phyloP scores from a whole-genome alignment of 441 rosid genomes.

The Aleurites moluccanus region DNA sequence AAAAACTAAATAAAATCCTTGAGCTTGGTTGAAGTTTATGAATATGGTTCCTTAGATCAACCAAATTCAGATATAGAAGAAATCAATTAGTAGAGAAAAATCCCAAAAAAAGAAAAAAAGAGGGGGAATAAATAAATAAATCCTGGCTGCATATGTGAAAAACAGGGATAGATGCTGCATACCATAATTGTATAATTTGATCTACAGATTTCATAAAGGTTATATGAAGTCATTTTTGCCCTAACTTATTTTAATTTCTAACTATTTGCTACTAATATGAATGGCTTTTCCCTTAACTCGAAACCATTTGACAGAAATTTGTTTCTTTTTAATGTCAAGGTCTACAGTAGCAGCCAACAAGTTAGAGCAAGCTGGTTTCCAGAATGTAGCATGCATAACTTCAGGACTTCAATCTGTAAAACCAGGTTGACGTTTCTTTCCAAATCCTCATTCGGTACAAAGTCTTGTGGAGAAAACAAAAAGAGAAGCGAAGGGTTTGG shows the following conservation, averaged over 20 bases:
- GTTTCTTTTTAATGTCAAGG: slow-evolving; percentile 42
- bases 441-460: background rate
- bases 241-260: too few relatives aligned
- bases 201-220: background rate
- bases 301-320: slow-evolving; percentile 21
- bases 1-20: too few relatives aligned
- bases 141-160: too few relatives aligned
- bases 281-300: background rate
- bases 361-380: slow-evolving; percentile 75
- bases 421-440: slow-evolving; percentile 55
- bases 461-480: background rate
- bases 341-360: slow-evolving; percentile 81
- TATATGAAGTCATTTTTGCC: too few relatives aligned
- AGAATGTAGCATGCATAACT: slow-evolving; percentile 72
- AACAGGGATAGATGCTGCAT: too few relatives aligned
- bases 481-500: background rate
- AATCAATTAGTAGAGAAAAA: too few relatives aligned
- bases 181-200: background rate
- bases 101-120: too few relatives aligned
- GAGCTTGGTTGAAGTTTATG: background rate
- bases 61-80: too few relatives aligned
- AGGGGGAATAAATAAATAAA: too few relatives aligned
- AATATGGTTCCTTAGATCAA: background rate
- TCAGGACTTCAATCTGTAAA: slow-evolving; percentile 89
- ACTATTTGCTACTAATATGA: background rate